Evolutionary conservation across 2,329 filamentous ascomycete species (phyloP).

Genomic region (Cordyceps cateniannulata): DNA sequence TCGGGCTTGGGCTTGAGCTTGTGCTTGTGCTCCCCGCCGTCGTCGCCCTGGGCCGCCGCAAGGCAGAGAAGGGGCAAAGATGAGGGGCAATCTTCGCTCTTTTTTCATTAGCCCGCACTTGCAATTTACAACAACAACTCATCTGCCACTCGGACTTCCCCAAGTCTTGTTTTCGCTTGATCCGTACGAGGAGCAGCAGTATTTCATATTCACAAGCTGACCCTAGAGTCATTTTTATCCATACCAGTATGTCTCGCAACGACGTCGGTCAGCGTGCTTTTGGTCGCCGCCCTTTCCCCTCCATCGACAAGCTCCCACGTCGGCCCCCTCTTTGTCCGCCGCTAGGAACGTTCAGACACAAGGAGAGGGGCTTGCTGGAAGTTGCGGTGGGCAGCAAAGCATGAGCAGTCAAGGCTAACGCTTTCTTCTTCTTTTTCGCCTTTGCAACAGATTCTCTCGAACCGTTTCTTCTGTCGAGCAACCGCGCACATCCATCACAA

Average conservation of each 20-base stretch:
- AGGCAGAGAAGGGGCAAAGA: conserved; percentile 7
- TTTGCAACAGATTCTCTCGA: conserved; percentile 2
- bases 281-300: neutral
- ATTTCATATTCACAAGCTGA: neutral
- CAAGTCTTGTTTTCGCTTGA: neutral
- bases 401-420: conserved; percentile 6
- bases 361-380: conserved; percentile 5
- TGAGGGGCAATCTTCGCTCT: conserved; percentile 12
- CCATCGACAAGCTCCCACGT: conserved; percentile 7
- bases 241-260: neutral
- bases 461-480: neutral
- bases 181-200: neutral
- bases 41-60: neutral
- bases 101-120: conserved; percentile 13
- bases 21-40: conserved; percentile 7
- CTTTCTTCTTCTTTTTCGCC: neutral
- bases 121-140: conserved; percentile 14
- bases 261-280: neutral
- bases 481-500: conserved; percentile 24
- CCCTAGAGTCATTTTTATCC: neutral
- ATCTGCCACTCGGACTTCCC: conserved; percentile 3
- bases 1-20: conserved; percentile 3
- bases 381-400: conserved; percentile 11
- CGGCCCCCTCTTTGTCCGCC: conserved; percentile 1
- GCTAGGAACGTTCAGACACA: conserved; percentile 2